phyloP scores from a whole-genome alignment of 2,329 filamentous ascomycete genomes.

The Epichloe typhina region DNA sequence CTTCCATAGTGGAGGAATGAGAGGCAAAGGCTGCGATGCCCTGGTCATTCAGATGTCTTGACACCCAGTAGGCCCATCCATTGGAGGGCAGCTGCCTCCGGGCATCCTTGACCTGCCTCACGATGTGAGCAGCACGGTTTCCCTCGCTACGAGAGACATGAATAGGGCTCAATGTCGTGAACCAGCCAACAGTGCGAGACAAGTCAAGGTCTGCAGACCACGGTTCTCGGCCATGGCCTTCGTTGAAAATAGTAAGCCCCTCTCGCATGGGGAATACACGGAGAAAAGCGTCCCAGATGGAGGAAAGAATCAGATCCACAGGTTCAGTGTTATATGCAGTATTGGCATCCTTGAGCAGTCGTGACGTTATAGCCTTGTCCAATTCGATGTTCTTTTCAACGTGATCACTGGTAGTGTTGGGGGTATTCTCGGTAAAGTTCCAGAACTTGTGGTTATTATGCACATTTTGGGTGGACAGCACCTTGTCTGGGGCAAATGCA shows the following conservation, averaged over 20 bases:
- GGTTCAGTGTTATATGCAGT: conserved; percentile 16
- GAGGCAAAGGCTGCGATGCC: background rate
- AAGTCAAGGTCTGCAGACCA: conserved; percentile 17
- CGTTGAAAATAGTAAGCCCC: conserved; percentile 17
- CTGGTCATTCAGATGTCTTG: background rate
- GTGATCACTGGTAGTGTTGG: conserved; percentile 3
- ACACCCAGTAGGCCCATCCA: conserved; percentile 3
- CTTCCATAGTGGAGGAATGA: conserved; percentile 3
- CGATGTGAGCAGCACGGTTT: background rate
- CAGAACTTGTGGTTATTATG: conserved; percentile 1
- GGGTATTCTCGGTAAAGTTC: background rate
- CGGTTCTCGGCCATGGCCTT: conserved; percentile 16
- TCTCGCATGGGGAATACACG: conserved; percentile 13
- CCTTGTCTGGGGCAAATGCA: background rate
- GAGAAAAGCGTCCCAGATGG: conserved; percentile 16
- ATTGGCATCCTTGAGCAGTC: conserved; percentile 8
- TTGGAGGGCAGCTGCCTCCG: background rate
- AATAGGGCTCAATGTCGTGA: conserved; percentile 22
- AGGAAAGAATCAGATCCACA: conserved; percentile 20
- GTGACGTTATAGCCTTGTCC: background rate
- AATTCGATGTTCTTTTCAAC: background rate
- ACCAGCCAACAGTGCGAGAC: conserved; percentile 24
- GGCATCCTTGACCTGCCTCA: conserved; percentile 1
- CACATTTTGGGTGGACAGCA: background rate
- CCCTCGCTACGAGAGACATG: background rate